Conservation (phyloP, 768 basidiomycete genomes). For the Agrocybe pediades region DNA sequence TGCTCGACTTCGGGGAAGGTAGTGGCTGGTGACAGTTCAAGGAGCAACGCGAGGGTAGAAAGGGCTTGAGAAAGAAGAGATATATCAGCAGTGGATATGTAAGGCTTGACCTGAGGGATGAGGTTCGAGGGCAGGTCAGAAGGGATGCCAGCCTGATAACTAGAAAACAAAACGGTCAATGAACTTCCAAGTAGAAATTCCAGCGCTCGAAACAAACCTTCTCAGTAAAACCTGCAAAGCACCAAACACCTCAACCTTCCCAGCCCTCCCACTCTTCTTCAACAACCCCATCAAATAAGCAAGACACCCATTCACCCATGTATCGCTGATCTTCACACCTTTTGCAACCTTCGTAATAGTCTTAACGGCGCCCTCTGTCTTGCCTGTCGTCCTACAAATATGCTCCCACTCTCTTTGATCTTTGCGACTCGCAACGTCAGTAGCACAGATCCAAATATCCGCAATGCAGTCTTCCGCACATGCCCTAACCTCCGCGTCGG, state of each 20-base stretch:
- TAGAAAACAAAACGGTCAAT: slow-evolving; percentile 13
- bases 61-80: slow-evolving; percentile 75
- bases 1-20: slow-evolving; percentile 80
- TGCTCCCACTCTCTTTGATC: slow-evolving; percentile 79
- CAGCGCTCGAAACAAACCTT: slow-evolving; percentile 42
- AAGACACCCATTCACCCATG: slow-evolving; percentile 82
- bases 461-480: slow-evolving; percentile 84
- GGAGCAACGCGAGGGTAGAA: slow-evolving; percentile 62
- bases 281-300: slow-evolving; percentile 77
- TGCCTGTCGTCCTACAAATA: slow-evolving; percentile 70
- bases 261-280: slow-evolving; percentile 75
- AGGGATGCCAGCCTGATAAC: slow-evolving; percentile 50
- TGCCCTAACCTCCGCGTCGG: slow-evolving; percentile 87
- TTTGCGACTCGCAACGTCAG: slow-evolving; percentile 65
- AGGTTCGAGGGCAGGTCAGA: slow-evolving; percentile 59
- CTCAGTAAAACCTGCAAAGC: slow-evolving; percentile 73
- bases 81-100: slow-evolving; percentile 77
- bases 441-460: slow-evolving; percentile 86
- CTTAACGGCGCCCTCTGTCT: slow-evolving; percentile 74
- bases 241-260: slow-evolving; percentile 79
- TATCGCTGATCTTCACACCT: slow-evolving; percentile 67
- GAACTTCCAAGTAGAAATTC: neutral
- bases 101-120: slow-evolving; percentile 73
- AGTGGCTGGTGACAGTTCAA: slow-evolving; percentile 62
- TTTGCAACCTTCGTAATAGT: slow-evolving; percentile 85